phyloP scores from a whole-genome alignment of 2,329 filamentous ascomycete species.

The Samsoniella hepiali region DNA sequence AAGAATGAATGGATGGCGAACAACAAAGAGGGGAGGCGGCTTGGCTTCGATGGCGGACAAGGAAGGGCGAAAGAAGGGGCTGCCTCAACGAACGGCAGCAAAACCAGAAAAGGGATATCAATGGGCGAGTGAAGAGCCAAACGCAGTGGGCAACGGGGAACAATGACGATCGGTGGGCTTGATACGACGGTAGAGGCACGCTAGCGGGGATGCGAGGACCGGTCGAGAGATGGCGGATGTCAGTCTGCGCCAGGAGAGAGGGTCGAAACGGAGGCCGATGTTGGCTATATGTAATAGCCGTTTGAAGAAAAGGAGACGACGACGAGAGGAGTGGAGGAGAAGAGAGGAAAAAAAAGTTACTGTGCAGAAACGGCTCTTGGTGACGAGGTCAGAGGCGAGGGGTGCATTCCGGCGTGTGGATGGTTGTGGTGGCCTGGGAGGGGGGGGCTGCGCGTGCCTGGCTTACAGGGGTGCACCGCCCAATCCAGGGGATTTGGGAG shows the following conservation, averaged over 20 bases:
- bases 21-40: constrained; percentile 15
- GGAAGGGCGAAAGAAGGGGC: constrained; percentile 2
- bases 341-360: background rate
- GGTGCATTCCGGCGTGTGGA: background rate
- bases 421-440: background rate
- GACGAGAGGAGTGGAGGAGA: background rate
- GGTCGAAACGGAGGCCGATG: background rate
- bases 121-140: constrained; percentile 17
- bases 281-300: constrained; percentile 4
- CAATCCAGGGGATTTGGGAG: too few species aligned
- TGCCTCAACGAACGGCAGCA: constrained; percentile 6
- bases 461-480: too few species aligned
- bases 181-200: constrained; percentile 2
- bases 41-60: background rate
- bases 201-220: background rate
- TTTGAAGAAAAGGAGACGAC: background rate
- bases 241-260: background rate
- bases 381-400: constrained; percentile 2
- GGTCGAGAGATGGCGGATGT: background rate
- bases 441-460: background rate
- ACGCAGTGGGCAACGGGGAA: background rate
- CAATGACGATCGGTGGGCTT: constrained; percentile 6
- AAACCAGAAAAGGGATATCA: constrained; percentile 11
- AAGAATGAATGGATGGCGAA: constrained; percentile 17
- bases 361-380: background rate